These are phyloP conservation scores for Zygosaccharomyces pseudobailii DNA, from an alignment of 1,139 yeast genomes.

Conservation along the genomic window DNA sequence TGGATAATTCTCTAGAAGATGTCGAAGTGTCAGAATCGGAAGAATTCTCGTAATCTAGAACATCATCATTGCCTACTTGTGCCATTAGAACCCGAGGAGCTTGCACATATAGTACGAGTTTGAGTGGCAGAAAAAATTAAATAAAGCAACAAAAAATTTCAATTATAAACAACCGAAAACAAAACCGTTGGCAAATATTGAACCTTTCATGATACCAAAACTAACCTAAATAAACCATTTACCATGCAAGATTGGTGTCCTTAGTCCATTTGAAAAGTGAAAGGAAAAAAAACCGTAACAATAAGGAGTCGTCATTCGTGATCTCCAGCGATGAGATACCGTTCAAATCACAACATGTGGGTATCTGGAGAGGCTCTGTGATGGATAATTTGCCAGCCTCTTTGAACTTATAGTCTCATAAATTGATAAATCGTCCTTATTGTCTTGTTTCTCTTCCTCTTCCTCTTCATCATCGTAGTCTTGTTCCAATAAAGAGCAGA, in stretches of 20 bases:
- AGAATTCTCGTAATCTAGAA: neutral
- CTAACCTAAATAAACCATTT: neutral
- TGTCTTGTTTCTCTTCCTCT: constrained; percentile 2
- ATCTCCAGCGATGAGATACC: neutral
- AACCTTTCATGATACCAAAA: neutral
- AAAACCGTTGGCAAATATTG: neutral
- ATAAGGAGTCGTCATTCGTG: neutral
- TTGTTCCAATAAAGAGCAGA: constrained; percentile 29
- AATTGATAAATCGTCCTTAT: neutral
- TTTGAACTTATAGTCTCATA: neutral
- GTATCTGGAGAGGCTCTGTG: constrained; percentile 8
- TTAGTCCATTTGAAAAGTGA: neutral
- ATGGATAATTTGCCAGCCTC: neutral
- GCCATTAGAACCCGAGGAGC: neutral
- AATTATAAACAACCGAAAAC: neutral
- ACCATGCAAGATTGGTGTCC: neutral
- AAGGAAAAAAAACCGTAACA: constrained; percentile 1
- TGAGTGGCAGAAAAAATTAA: neutral
- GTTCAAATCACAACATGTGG: constrained; percentile 8
- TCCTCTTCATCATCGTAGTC: constrained; percentile 18
- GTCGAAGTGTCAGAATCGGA: constrained; percentile 8
- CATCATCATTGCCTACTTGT: neutral
- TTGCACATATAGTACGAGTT: neutral
- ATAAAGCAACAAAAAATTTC: neutral
- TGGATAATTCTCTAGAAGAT: constrained; percentile 10